Evolutionary conservation across 1,139 yeast species (phyloP), one percentile per base, ranked within the genome.

Genomic region (Meyerozyma athensensis): DNA sequence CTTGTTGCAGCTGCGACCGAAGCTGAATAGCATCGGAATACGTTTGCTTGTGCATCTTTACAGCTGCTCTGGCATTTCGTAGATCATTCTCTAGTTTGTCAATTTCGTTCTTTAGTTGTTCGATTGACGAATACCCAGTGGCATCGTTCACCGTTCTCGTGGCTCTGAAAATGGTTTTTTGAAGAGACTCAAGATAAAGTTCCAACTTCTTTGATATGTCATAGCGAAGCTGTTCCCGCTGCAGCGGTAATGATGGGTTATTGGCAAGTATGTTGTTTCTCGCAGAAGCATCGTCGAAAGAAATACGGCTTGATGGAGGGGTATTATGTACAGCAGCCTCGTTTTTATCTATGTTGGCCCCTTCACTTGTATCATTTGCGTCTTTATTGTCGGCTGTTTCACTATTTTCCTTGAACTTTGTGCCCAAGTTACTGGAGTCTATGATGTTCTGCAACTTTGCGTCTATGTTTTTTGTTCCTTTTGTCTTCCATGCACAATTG

Each of bases 81-180:
- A 87, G 61, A 30, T 74, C 77, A 9, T 50, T 48, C 46, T 77
- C 82, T 49, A 75, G 42, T 49, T 41, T 52, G 14, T 75, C 80
- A 19, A 87, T 87, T 1, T 76, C 61, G 26, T 67, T 58, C 59
- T 87, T 84, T 49, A 92, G 63, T 42, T 71, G 65, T 50, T 86
- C 96, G 41, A 94, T 86, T 9, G 83, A 72, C 0, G 92, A 74
- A 57, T 94, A 94, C 0, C 98, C 99, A 0, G 98, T 92, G 8
- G 89, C 81, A 52, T 90, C 96, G 54, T 94, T 94, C 33, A 92
- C 64, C 1, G 90, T 77, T 41, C 78, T 69, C 0, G 94, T 81
- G 0, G 92, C 90, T 0, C 81, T 74, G 43, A 81, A 74, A 2
- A 84, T 65, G 1, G 87, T 73, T 19, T 75, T 78, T 48, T 80